Base-by-base conservation (phyloP, 441 rosid species). In the Flueggea neowawraea region DNA sequence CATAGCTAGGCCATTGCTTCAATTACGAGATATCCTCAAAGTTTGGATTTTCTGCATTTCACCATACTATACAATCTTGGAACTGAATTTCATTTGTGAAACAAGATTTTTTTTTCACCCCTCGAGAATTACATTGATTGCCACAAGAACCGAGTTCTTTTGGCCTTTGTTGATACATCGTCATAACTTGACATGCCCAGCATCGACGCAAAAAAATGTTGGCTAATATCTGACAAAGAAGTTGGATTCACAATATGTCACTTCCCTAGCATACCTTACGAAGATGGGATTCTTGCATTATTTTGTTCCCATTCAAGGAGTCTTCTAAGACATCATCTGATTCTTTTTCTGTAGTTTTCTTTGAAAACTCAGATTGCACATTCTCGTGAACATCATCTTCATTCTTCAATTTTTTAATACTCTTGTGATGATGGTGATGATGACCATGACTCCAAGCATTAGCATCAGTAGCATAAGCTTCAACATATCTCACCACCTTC, bases 401-500 rank as follows among this genome's bases (percentile, higher is more conserved):
- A 78, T 84, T 83, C 72, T 22, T 22, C 28, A 77, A 69, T 69
- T 86, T 87, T 72, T 78, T 78, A 68, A 55, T 79, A 63, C 70
- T 75, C 65, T 79, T 82, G 62, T 74, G 85, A 71, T 80, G 87
- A 64, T 81, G 90, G 72, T 81, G 96, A 69, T 86, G 94, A 51
- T 85, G 97, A 48, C 84, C 79, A 61, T 85, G 95, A 55, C 81
- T 78, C 86, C 78, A 80, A 12, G 84, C 73, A 73, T 63, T 60
- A 75, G 73, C 74, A 45, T 82, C 88, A 54, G 75, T 63, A 45
- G 96, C 84, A 69, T 86, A 79, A 56, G 78, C 89, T 67, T 95
- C 97, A 17, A 91, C 88, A 71, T 85, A 91, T 70, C 97, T 85
- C 65, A 95, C 97, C 70, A 91, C 63, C 83, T 89, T 95, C 88